Evolutionary conservation across 2,329 filamentous ascomycete genomes (phyloP), one percentile per base, ranked within the genome.

Genomic region (Nemania bipapillata): DNA sequence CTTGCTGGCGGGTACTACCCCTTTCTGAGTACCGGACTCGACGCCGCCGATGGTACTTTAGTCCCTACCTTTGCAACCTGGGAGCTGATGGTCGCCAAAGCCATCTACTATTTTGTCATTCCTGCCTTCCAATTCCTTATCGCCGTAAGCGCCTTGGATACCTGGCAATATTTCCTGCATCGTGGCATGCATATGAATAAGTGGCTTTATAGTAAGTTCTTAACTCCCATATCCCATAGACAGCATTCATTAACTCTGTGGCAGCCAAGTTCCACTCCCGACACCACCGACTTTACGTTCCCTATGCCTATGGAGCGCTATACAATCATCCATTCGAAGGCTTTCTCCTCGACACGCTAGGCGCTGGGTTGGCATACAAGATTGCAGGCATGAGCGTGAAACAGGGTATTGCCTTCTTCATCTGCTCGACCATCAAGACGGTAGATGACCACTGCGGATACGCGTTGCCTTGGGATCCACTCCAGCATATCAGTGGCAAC

Each of bases 381-480:
- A 77, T 92, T 12, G 89, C 92, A 0, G 87, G 91, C 69, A 91
- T 98, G 91, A 93, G 89, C n/a, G 86, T 90, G 56, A 90, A 94
- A 62, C 93, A 97, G 80, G 91, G 90, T 74, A 94, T 97, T 84
- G 87, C 89, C 80, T 97, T 97, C 84, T 98, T 97, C 81, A 90
- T 91, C 58, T 87, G 89, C 79, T 95, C 92, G 35, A 96, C 93
- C 7, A 89, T 97, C 84, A 99, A 99, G 85, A 98, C 96, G 0
- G 93, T 98, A 28, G 94, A 97, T 77, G 96, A 99, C 78, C 96
- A 99, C 83, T 97, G 95, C 80, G 96, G 96, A 72, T 99, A 98
- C 78, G 86, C 89, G n/a, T 90, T 99, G 70, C 96, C 96, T 1
- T 98, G 92, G 89, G 96, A 99, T 80, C 95, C 95, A 1, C 85